A percentile compares a stretch with the other conserved stretches of the same genome.
Evolutionary conservation across 1,284 basidiomycete species (phyloP).

Genomic region (Pseudozyma sp.): DNA sequence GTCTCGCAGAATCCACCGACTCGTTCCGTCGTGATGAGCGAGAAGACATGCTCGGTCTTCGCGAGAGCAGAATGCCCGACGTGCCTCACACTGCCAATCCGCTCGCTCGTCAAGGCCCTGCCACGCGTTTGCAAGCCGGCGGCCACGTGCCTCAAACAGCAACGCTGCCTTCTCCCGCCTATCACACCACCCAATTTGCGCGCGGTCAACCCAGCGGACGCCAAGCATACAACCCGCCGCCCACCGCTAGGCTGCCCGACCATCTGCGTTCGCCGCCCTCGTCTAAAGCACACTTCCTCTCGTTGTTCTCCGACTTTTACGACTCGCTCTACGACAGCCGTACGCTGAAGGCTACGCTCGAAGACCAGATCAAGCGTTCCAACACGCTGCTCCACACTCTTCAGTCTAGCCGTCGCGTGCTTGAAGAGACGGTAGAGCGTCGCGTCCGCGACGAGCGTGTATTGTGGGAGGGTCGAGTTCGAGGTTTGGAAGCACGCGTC

Average conservation of each 20-base stretch:
- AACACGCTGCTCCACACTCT: constrained; percentile 66
- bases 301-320: constrained; percentile 66
- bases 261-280: constrained; percentile 58
- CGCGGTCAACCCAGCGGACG: constrained; percentile 29
- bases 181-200: constrained; percentile 59
- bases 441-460: constrained; percentile 57
- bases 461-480: constrained; percentile 56
- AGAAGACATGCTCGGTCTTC: constrained; percentile 29
- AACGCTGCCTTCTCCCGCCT: constrained; percentile 64
- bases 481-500: constrained; percentile 53
- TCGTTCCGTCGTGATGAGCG: constrained; percentile 34
- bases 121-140: constrained; percentile 32
- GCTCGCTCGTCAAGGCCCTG: constrained; percentile 31
- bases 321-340: constrained; percentile 65
- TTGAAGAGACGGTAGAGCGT: constrained; percentile 65
- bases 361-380: constrained; percentile 65
- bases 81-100: constrained; percentile 46
- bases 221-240: constrained; percentile 27
- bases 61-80: constrained; percentile 42
- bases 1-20: constrained; percentile 16
- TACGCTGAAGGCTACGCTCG: constrained; percentile 65
- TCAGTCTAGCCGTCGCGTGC: constrained; percentile 58
- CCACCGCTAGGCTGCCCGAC: constrained; percentile 46
- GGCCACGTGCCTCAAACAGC: constrained; percentile 59
- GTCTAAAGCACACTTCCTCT: constrained; percentile 62